These are phyloP conservation scores for Neonectria ditissima DNA, from an alignment of 2,329 filamentous ascomycete species.

Conservation along the genomic window DNA sequence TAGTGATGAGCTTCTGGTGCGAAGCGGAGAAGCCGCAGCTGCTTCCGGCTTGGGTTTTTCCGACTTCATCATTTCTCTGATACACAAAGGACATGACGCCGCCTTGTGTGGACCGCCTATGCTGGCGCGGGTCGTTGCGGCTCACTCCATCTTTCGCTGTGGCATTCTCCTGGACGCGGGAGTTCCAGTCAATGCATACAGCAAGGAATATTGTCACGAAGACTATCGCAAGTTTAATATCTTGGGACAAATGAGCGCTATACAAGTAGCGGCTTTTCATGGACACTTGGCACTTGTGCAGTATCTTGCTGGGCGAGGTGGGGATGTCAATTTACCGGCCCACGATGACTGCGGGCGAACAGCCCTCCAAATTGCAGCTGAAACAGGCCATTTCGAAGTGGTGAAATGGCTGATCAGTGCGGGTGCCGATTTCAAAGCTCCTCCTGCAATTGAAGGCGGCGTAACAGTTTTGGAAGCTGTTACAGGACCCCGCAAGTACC, in stretches of 20 bases:
- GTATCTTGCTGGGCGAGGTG: constrained; percentile 8
- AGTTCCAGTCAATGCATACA: constrained; percentile 13
- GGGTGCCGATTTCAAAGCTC: constrained; percentile 4
- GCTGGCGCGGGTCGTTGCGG: neutral
- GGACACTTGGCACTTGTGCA: neutral
- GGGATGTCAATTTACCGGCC: constrained; percentile 11
- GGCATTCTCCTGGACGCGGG: neutral
- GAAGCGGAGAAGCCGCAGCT: neutral
- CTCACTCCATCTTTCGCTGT: neutral
- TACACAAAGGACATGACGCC: neutral
- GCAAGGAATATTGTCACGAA: neutral
- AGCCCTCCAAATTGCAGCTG: constrained; percentile 12
- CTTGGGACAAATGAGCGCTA: neutral
- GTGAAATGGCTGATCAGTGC: constrained; percentile 17
- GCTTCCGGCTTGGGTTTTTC: fast-evolving
- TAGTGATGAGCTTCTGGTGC: neutral
- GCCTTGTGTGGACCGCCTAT: neutral
- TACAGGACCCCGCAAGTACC: neutral
- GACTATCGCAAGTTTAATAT: no score
- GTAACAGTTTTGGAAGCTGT: constrained; percentile 4
- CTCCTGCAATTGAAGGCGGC: neutral
- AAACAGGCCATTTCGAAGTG: neutral
- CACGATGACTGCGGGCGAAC: neutral
- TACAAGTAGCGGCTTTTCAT: constrained; percentile 1
- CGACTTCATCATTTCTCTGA: neutral